These are phyloP conservation scores for Opeltia flavorubescens DNA, from an alignment of 495 filamentous ascomycete genomes.

Conservation along the genomic window DNA sequence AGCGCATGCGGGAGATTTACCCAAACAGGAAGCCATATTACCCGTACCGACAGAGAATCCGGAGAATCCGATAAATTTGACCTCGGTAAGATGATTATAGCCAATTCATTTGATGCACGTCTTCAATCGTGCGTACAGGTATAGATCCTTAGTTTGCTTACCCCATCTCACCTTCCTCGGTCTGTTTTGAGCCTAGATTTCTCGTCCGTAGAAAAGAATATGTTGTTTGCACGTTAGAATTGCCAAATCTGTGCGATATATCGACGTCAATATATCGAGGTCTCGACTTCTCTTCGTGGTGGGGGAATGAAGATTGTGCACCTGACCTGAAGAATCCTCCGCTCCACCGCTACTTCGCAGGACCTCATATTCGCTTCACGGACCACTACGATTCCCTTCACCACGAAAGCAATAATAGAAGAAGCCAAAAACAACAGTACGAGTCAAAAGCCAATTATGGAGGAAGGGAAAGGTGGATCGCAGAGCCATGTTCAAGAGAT, in stretches of 20 bases:
- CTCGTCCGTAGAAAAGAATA: neutral
- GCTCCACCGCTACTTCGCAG: no score
- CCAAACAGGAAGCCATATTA: neutral
- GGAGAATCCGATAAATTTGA: neutral
- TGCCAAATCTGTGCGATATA: neutral
- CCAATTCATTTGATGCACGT: neutral
- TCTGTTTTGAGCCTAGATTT: neutral
- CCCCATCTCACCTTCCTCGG: no score
- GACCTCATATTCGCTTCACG: no score
- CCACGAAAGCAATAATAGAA: neutral
- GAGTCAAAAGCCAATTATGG: neutral
- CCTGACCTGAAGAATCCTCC: no score
- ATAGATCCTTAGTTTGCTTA: no score
- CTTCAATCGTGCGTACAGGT: no score
- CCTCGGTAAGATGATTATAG: neutral
- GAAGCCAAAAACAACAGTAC: neutral
- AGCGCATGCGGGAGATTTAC: neutral
- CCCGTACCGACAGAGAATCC: neutral
- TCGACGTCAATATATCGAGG: neutral
- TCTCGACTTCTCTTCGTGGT: neutral
- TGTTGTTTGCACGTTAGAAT: neutral
- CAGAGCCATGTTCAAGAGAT: slow-evolving; percentile 3
- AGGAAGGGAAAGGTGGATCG: neutral
- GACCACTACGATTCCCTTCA: neutral
- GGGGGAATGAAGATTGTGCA: no score